Percentiles rank a stretch among this genome's conserved stretches.
Conservation (phyloP, 2,329 filamentous ascomycete genomes). For the Pseudodiploospora longispora region DNA sequence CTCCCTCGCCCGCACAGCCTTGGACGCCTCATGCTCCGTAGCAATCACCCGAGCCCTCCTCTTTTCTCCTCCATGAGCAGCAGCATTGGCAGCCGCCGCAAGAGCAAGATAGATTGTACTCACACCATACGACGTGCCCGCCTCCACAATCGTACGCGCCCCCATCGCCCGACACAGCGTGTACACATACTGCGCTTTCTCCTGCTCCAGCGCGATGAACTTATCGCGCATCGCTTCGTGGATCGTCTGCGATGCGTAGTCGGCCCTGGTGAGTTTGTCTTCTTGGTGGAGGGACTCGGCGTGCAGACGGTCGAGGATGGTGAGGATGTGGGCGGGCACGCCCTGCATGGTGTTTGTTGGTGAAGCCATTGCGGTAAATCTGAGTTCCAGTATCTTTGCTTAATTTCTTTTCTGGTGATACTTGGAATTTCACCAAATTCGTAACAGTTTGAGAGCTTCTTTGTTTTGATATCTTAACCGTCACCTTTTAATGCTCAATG, state of each 20-base stretch:
- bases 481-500: too few relatives aligned
- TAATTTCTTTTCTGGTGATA: too few relatives aligned
- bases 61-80: slow-evolving; percentile 4
- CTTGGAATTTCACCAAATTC: too few relatives aligned
- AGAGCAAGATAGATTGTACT: slow-evolving; percentile 56
- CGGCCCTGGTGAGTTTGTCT: slow-evolving; percentile 1
- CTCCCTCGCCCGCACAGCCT: slow-evolving; percentile 42
- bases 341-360: slow-evolving; percentile 5
- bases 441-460: too few relatives aligned
- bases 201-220: slow-evolving; percentile 51
- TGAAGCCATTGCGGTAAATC: too few relatives aligned
- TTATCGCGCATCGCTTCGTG: slow-evolving; percentile 43
- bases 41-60: slow-evolving; percentile 38
- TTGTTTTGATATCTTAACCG: too few relatives aligned
- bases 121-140: slow-evolving; percentile 54
- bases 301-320: slow-evolving; percentile 10
- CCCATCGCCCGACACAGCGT: slow-evolving; percentile 40
- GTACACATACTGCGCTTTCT: slow-evolving; percentile 52
- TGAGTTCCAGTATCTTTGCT: too few relatives aligned
- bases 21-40: slow-evolving; percentile 50
- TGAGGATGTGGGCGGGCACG: slow-evolving; percentile 5
- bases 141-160: slow-evolving; percentile 49
- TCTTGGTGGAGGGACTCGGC: slow-evolving; percentile 10
- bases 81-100: slow-evolving; percentile 43
- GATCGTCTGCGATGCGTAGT: slow-evolving; percentile 3